These are phyloP conservation scores for Thalassiosira delicatula DNA, from an alignment of 352 stramenopile genomes.

Conservation along the genomic window DNA sequence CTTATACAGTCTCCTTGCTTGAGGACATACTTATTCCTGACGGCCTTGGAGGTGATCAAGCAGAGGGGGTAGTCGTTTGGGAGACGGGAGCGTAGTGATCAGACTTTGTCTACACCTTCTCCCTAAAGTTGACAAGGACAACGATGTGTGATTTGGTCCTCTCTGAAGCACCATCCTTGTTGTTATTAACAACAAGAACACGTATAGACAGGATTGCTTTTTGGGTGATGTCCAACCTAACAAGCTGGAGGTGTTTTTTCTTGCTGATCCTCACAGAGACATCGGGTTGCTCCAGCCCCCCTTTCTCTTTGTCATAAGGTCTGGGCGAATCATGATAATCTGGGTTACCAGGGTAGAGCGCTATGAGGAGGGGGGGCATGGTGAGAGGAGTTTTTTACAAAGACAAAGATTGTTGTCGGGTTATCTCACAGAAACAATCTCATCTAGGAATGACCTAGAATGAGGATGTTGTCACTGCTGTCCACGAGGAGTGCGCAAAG, in stretches of 20 bases:
- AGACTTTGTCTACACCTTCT: slow-evolving; percentile 24
- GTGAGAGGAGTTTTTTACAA: background rate
- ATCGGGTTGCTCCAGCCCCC: slow-evolving; percentile 2
- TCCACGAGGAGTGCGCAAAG: background rate
- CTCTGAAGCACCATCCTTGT: slow-evolving; percentile 45
- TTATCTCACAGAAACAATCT: slow-evolving; percentile 8
- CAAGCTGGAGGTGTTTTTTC: slow-evolving; percentile 3
- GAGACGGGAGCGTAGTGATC: slow-evolving; percentile 49
- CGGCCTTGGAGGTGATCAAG: slow-evolving; percentile 26
- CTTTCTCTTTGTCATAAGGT: slow-evolving; percentile 27
- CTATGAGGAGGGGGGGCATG: slow-evolving; percentile 15
- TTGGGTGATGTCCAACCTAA: background rate
- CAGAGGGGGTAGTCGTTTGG: slow-evolving; percentile 17
- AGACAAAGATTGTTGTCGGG: slow-evolving; percentile 5
- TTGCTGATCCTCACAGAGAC: slow-evolving; percentile 35
- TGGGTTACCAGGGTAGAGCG: slow-evolving; percentile 12
- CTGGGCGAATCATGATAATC: background rate
- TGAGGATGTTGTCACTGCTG: background rate
- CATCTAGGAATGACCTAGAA: slow-evolving; percentile 24
- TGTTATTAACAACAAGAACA: slow-evolving; percentile 56
- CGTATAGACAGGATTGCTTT: slow-evolving; percentile 45
- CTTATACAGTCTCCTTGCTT: too few species aligned
- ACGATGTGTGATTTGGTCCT: slow-evolving; percentile 62
- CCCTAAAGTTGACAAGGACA: slow-evolving; percentile 51
- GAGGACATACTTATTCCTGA: slow-evolving; percentile 22